These are phyloP conservation scores for Posidonia australis DNA, from an alignment of 106 monocot species.

Conservation along the genomic window DNA sequence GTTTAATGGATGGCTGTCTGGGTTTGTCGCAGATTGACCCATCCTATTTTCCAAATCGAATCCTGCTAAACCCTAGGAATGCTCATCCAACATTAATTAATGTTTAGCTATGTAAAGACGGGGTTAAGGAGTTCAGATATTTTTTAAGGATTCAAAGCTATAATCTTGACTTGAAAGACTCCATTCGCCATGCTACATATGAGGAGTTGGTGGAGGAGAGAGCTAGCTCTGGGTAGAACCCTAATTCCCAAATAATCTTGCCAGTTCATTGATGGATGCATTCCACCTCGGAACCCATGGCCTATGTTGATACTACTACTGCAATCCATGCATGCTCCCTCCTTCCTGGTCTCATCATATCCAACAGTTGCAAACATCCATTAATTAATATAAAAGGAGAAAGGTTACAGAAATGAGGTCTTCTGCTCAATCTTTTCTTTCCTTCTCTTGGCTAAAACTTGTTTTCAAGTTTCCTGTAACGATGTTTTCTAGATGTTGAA, in stretches of 20 bases:
- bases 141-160: constrained; percentile 17
- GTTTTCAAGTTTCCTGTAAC: too few relatives aligned
- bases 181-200: too few relatives aligned
- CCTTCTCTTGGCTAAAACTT: too few relatives aligned
- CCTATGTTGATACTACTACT: constrained; percentile 11
- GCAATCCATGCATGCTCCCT: neutral
- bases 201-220: neutral
- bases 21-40: constrained; percentile 31
- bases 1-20: constrained; percentile 22
- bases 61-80: constrained; percentile 41
- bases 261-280: neutral
- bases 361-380: too few relatives aligned
- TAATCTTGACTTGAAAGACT: too few relatives aligned
- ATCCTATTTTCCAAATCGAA: constrained; percentile 46
- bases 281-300: constrained; percentile 3
- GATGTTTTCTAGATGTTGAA: too few relatives aligned
- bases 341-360: too few relatives aligned
- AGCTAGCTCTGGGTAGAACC: neutral
- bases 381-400: too few relatives aligned
- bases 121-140: neutral
- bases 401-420: too few relatives aligned
- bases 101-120: constrained; percentile 6
- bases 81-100: constrained; percentile 16
- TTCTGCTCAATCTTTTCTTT: too few relatives aligned
- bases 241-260: neutral